phyloP scores from a whole-genome alignment of 176 grass and related monocot genomes.

The Lolium multiflorum region DNA sequence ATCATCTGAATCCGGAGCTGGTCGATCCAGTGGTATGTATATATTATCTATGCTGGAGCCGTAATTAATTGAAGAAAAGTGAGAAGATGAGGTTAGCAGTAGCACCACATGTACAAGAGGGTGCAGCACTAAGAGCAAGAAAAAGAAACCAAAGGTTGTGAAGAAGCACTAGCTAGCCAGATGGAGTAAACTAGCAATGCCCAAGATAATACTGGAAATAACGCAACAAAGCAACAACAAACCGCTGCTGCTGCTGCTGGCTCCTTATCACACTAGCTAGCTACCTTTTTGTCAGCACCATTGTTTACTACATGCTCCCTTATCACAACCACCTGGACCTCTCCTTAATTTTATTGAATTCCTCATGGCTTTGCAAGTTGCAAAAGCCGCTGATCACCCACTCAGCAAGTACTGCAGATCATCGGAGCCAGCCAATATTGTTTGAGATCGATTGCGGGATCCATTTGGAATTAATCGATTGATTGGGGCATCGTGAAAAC shows the following conservation, averaged over 20 bases:
- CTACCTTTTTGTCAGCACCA: constrained; percentile 8
- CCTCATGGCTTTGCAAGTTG: constrained; percentile 29
- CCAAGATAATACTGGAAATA: constrained; percentile 53
- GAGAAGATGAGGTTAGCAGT: constrained; percentile 28
- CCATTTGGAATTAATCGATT: constrained; percentile 1
- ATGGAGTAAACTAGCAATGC: constrained; percentile 45
- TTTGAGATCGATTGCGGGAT: neutral
- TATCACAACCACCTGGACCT: constrained; percentile 32
- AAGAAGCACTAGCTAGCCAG: constrained; percentile 43
- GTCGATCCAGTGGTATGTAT: neutral
- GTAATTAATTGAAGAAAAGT: neutral
- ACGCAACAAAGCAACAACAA: constrained; percentile 23
- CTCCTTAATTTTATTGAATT: constrained; percentile 5
- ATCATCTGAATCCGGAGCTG: neutral
- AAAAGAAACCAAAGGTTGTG: constrained; percentile 16
- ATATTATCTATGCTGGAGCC: constrained; percentile 1
- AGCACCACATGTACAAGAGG: constrained; percentile 6
- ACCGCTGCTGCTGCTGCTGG: neutral
- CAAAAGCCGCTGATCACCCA: constrained; percentile 44
- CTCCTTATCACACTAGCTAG: constrained; percentile 35
- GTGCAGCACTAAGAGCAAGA: constrained; percentile 7
- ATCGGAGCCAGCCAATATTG: neutral
- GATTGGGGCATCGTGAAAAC: neutral
- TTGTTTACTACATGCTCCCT: constrained; percentile 29
- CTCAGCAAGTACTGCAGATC: neutral